phyloP scores from a whole-genome alignment of 768 basidiomycete genomes.

The Pleurotus sapidus region DNA sequence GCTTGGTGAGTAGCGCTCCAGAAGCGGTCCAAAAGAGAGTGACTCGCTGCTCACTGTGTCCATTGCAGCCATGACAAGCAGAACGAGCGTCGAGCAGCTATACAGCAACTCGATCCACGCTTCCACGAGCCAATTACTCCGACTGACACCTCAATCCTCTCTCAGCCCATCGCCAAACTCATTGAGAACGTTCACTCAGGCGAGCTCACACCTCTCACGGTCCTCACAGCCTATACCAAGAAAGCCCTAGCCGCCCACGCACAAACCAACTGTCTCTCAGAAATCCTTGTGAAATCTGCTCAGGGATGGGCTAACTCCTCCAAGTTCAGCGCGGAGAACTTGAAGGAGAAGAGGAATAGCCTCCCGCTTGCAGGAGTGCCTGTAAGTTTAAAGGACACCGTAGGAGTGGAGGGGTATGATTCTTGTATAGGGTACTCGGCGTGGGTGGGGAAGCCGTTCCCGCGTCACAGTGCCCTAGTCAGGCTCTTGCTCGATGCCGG shows the following conservation, averaged over 20 bases:
- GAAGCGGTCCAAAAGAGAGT: neutral
- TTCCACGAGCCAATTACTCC: constrained; percentile 27
- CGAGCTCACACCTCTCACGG: constrained; percentile 23
- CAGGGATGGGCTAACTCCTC: constrained; percentile 20
- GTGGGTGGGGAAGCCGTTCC: constrained; percentile 39
- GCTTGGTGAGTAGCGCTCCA: constrained; percentile 25
- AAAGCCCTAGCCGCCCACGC: constrained; percentile 41
- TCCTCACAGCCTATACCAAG: constrained; percentile 43
- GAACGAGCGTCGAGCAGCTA: constrained; percentile 29
- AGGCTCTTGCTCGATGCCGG: constrained; percentile 57
- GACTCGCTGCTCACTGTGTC: neutral
- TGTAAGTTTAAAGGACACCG: constrained; percentile 52
- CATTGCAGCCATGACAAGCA: constrained; percentile 29
- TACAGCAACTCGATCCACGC: constrained; percentile 23
- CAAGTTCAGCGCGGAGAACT: neutral
- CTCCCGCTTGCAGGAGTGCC: constrained; percentile 52
- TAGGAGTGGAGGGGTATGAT: constrained; percentile 54
- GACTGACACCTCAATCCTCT: constrained; percentile 26
- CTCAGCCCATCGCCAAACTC: constrained; percentile 24
- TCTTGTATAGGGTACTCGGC: constrained; percentile 59
- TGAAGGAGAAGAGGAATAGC: constrained; percentile 9
- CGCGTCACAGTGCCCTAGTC: constrained; percentile 47
- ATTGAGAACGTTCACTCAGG: constrained; percentile 28
- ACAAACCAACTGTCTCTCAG: constrained; percentile 55
- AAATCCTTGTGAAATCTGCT: constrained; percentile 46